Evolutionary conservation across 352 stramenopile species (phyloP), one percentile per base, ranked within the genome.

Genomic region (Peronospora destructor): DNA sequence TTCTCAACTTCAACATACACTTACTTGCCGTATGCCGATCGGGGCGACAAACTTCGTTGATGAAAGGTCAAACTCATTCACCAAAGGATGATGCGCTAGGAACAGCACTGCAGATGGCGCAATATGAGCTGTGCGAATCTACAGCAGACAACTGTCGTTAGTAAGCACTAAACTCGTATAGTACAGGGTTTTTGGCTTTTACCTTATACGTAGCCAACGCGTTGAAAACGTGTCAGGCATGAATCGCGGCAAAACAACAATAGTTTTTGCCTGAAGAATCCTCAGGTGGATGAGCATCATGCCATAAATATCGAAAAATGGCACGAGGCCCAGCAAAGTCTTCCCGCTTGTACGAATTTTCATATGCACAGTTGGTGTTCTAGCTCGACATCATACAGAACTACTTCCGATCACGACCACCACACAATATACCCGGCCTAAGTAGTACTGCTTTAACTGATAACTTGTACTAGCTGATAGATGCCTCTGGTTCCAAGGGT

Each of bases 281-380:
- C 7, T n/a, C 4, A 92, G 73, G 26, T 98, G 68, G 21, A 95
- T 55, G 17, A 93, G 65, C 39, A 85, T 78, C 19, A 87, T 72
- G 45, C 85, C 90, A 64, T 97, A 98, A 50, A 98, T 98, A 56
- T 98, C 93, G 73, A 96, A 98, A 49, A 97, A 96, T 13, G 95
- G 93, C 28, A 98, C 67, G 30, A 92, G 45, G 0, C 59, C 71
- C 13, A 95, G 52, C 17, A 69, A 73, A 34, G 72, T 65, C 4
- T 68, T 91, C 81, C 29, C 19, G n/a, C n/a, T n/a, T n/a, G n/a
- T n/a, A n/a, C n/a, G n/a, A n/a, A n/a, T n/a, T n/a, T n/a, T n/a
- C n/a, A n/a, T n/a, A n/a, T n/a, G n/a, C n/a, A n/a, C n/a, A n/a
- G n/a, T n/a, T n/a, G n/a, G n/a, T n/a, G n/a, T n/a, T n/a, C n/a